These are phyloP conservation scores for Rhizomucor pusillus DNA, from an alignment of 371 early-diverging fungal species.

Conservation along the genomic window DNA sequence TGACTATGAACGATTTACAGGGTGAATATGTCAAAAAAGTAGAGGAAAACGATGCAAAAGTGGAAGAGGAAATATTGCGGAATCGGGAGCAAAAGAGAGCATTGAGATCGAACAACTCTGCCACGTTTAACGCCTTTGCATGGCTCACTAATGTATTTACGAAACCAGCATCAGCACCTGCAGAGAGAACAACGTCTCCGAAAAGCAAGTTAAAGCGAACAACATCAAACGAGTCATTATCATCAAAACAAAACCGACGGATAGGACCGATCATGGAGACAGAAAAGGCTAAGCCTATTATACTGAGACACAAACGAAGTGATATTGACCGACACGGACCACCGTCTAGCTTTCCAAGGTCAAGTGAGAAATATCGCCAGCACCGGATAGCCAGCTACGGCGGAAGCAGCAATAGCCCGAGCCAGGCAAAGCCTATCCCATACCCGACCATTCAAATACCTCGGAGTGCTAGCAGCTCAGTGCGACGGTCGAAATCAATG, in stretches of 20 bases:
- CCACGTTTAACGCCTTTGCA: slow-evolving; percentile 11
- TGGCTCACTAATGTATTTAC: slow-evolving; percentile 34
- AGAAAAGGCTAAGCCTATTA: neutral
- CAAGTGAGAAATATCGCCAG: neutral
- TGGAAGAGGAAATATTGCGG: slow-evolving; percentile 49
- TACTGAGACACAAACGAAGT: slow-evolving; percentile 6
- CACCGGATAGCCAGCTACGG: neutral
- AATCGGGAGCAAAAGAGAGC: slow-evolving; percentile 17
- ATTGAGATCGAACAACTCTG: neutral
- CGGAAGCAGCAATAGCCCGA: neutral
- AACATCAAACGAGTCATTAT: neutral
- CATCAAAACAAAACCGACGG: slow-evolving; percentile 1
- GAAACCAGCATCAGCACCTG: neutral
- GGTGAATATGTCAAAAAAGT: slow-evolving; percentile 70
- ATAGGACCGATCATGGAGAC: neutral
- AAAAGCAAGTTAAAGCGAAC: neutral
- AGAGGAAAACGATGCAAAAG: slow-evolving; percentile 46
- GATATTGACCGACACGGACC: slow-evolving; percentile 10
- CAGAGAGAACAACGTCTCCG: neutral
- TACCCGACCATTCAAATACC: slow-evolving; percentile 11
- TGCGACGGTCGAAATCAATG: slow-evolving; percentile 13
- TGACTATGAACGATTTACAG: slow-evolving; percentile 69
- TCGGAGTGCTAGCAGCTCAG: slow-evolving; percentile 12
- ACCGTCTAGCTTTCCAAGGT: slow-evolving; percentile 7
- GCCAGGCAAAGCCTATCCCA: slow-evolving; percentile 18